A percentile compares a stretch with the other conserved stretches of the same genome.
phyloP scores from a whole-genome alignment of 352 stramenopile species.

The Phytophthora ramorum region DNA sequence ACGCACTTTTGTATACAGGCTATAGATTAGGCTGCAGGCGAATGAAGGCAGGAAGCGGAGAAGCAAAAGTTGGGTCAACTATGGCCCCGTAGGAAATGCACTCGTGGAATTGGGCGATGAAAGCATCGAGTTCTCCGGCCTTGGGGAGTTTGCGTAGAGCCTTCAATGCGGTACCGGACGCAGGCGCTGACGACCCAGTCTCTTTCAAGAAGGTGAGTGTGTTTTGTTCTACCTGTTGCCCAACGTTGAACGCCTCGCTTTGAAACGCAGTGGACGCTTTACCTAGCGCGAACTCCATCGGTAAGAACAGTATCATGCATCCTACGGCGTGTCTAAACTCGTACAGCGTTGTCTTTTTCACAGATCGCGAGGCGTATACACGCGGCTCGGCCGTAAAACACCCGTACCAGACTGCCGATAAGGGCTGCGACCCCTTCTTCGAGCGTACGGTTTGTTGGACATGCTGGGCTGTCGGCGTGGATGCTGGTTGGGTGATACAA shows the following conservation, averaged over 20 bases:
- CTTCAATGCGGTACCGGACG: constrained; percentile 2
- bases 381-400: constrained; percentile 15
- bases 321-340: constrained; percentile 11
- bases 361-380: constrained; percentile 6
- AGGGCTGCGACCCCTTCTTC: constrained; percentile 6
- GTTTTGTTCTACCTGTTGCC: background rate
- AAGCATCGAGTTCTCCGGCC: constrained; percentile 3
- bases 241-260: constrained; percentile 1
- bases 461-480: background rate
- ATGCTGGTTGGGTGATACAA: background rate
- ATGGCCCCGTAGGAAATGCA: background rate
- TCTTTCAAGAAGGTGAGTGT: constrained; percentile 4
- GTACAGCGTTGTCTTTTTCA: constrained; percentile 12
- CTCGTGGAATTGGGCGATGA: background rate
- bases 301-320: constrained; percentile 21
- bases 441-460: background rate
- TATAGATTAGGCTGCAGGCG: background rate
- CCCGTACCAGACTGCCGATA: constrained; percentile 6
- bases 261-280: constrained; percentile 4
- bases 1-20: background rate
- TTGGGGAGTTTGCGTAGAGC: constrained; percentile 3
- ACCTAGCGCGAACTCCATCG: constrained; percentile 4
- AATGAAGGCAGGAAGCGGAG: constrained; percentile 1
- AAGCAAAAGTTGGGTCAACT: constrained; percentile 2
- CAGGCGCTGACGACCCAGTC: background rate